Evolutionary conservation across 2,329 filamentous ascomycete genomes (phyloP), one percentile per base, ranked within the genome.

Genomic region (Colletotrichum karsti): DNA sequence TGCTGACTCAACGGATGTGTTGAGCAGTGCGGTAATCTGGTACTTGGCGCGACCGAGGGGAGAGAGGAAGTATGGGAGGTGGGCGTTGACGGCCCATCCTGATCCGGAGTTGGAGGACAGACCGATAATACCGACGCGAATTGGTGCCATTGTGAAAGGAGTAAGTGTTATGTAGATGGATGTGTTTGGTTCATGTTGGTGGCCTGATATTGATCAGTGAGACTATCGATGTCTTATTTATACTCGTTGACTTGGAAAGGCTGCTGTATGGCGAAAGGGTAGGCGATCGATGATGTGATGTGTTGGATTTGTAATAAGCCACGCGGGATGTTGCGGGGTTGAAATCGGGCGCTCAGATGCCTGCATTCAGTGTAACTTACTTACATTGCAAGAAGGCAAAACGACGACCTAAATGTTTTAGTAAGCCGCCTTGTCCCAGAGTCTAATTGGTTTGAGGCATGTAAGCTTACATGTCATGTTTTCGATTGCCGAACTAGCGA

Each of bases 21-120:
- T 89, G 67, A 83, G 80, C 0, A 90, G 77, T 0, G 85, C 87
- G 1, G 85, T 81, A 55, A 89, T 84, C 26, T 80, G 65, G 70
- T 83, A 89, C 10, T 81, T 78, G 1, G 79, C 69, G 20, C 37
- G 42, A 9, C 83, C 82, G 4, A 74, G 77, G 0, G 82, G 76
- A 0, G 85, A 85, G 30, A 83, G 75, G 3, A 91, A 84, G 73
- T 90, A 91, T 0, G 90, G 87, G 0, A 91, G 82, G 71, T 91
- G 90, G 3, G 85, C 88, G 33, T 73, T 71, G 41, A 78, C 80
- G 2, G 87, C 88, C 88, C 88, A 91, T 0, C 83, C 83, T 2
- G 82, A 83, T 37, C 80, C 81, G 58, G 86, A 84, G 2, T 80
- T 79, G 61, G 84, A 78, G 3, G 87, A 90, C 63, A 90, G 86